phyloP scores from a whole-genome alignment of 2,329 filamentous ascomycete species.

The Cytospora paraplurivora region DNA sequence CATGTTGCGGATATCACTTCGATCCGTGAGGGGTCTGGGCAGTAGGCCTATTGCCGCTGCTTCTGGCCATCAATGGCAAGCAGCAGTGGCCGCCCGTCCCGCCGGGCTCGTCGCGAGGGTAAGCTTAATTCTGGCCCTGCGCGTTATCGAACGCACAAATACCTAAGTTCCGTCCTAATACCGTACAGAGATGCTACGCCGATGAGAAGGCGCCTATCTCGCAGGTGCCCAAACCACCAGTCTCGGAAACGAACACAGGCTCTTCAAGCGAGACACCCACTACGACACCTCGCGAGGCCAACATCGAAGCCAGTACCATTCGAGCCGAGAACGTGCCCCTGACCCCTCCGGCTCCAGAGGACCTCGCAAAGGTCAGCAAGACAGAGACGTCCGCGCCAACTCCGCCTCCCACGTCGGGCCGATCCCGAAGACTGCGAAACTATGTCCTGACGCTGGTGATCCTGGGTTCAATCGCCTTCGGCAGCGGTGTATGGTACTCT shows the following conservation, averaged over 20 bases:
- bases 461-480: slow-evolving; percentile 77
- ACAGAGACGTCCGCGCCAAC: slow-evolving; percentile 37
- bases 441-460: slow-evolving; percentile 77
- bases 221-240: slow-evolving; percentile 53
- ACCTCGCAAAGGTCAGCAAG: slow-evolving; percentile 18
- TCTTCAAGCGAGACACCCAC: slow-evolving; percentile 46
- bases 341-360: slow-evolving; percentile 44
- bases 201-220: slow-evolving; percentile 54
- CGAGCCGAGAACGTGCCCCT: slow-evolving; percentile 43
- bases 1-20: slow-evolving; percentile 72
- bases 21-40: slow-evolving; percentile 63
- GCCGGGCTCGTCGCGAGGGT: slow-evolving; percentile 45
- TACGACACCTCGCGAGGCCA: slow-evolving; percentile 38
- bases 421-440: slow-evolving; percentile 72
- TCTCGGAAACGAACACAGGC: slow-evolving; percentile 54
- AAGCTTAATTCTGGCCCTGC: slow-evolving; percentile 34
- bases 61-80: slow-evolving; percentile 62
- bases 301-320: slow-evolving; percentile 43
- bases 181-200: slow-evolving; percentile 58
- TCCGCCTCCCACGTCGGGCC: slow-evolving; percentile 54
- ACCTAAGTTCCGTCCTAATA: slow-evolving; percentile 2
- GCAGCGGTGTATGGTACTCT: slow-evolving; percentile 88
- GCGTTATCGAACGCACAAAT: slow-evolving; percentile 28
- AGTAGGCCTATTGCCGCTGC: slow-evolving; percentile 55
- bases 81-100: slow-evolving; percentile 41